Evolutionary conservation across 352 stramenopile genomes (phyloP), one percentile per base, ranked within the genome.

Genomic region (Phytopythium helicoides): DNA sequence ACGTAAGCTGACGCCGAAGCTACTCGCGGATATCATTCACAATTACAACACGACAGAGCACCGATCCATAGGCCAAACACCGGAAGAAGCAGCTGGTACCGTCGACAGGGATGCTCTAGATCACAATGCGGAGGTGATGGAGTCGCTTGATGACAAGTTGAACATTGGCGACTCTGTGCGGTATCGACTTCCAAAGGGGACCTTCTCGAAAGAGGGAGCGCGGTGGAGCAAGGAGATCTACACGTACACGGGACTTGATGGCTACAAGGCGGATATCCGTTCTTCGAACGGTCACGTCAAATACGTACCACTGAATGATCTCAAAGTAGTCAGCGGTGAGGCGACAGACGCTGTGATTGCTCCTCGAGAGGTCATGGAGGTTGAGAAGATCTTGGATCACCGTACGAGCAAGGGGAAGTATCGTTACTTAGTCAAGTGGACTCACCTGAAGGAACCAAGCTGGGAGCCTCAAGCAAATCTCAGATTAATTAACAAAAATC

Each of bases 1-100:
- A 11, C 6, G 52, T 19, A 51, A 40, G 3, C 21, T 72, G 15
- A 67, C 58, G 11, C 52, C 62, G 25, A 60, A 46, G 49, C 31
- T 74, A 40, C 44, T 73, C 8, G 54, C 22, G 19, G 48, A 68
- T 46, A 22, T 66, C n/a, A 71, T 74, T 15, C 15, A 47, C 21
- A 76, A 73, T 34, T 76, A 76, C 45, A 73, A 79, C 47, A 66
- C 21, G 16, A 74, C 68, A 16, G 28, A 61, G 44, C 58, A 78
- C 49, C 37, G 45, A 1, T 47, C 55, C 0, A 71, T 76, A 26
- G 15, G 46, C 25, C 47, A 37, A 46, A 68, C 58, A 10, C 66
- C 66, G 26, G 65, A 59, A 28, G 41, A 62, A 33, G 60, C 59
- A 34, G 57, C 69, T 44, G 56, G 67, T 35, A 58, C 62, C 36